Evolutionary conservation across 176 grass and related monocot species (phyloP).

Genomic region (Hordeum marinum): DNA sequence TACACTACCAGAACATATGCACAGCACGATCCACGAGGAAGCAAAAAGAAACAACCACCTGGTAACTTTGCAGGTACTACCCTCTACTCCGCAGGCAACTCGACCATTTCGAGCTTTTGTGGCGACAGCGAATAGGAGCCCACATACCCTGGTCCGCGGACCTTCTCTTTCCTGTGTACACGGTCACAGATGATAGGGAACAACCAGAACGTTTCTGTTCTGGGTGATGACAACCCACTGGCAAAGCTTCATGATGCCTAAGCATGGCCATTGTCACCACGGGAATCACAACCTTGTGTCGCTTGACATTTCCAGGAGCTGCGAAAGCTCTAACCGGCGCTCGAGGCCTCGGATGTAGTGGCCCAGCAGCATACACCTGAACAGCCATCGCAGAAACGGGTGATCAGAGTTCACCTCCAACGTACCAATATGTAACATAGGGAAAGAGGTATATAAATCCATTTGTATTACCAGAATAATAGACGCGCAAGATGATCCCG

Average conservation of each 20-base stretch:
- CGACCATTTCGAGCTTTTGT: background rate
- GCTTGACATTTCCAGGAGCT: slow-evolving; percentile 38
- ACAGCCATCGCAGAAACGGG: background rate
- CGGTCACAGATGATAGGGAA: background rate
- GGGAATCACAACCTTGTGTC: slow-evolving; percentile 19
- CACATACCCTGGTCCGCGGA: background rate
- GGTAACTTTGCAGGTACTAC: background rate
- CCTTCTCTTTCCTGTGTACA: background rate
- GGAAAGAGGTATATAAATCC: background rate
- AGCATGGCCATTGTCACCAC: slow-evolving; percentile 29
- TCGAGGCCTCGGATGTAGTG: slow-evolving; percentile 83
- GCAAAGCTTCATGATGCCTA: background rate
- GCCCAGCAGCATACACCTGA: slow-evolving; percentile 89
- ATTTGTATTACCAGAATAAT: slow-evolving; percentile 73
- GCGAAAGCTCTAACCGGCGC: slow-evolving; percentile 55
- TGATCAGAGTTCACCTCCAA: background rate
- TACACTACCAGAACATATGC: slow-evolving; percentile 5
- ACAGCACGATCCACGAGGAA: background rate
- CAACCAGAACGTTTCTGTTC: background rate
- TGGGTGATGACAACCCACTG: background rate
- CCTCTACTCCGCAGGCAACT: background rate
- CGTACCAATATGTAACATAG: background rate
- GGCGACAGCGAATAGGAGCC: background rate
- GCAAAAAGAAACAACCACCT: background rate
- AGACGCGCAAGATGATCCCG: slow-evolving; percentile 86